Evolutionary conservation across 2,329 filamentous ascomycete genomes (phyloP).

Genomic region (Sphaerulina musiva): DNA sequence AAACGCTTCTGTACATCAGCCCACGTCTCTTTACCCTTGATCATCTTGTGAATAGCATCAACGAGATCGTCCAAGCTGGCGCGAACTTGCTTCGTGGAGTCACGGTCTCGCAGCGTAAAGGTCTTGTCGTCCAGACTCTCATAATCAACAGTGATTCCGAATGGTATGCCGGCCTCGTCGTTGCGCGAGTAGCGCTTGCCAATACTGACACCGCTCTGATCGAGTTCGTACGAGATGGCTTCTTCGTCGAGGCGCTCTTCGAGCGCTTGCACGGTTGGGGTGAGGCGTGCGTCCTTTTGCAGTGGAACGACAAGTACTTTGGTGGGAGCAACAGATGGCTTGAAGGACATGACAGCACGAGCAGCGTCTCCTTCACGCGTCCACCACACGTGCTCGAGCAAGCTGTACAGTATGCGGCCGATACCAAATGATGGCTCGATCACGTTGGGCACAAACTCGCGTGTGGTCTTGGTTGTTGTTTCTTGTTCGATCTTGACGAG

Average conservation of each 20-base stretch:
- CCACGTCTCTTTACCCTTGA: conserved; percentile 59
- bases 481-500: conserved; percentile 77
- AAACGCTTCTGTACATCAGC: conserved; percentile 68
- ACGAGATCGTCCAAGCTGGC: conserved; percentile 74
- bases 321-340: conserved; percentile 75
- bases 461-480: conserved; percentile 71
- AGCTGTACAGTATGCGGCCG: conserved; percentile 82
- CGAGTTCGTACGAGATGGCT: conserved; percentile 76
- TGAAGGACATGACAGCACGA: conserved; percentile 71
- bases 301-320: conserved; percentile 91
- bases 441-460: conserved; percentile 83
- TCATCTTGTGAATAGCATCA: conserved; percentile 60
- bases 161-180: conserved; percentile 89
- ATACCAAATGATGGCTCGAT: conserved; percentile 96
- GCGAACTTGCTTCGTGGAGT: conserved; percentile 85
- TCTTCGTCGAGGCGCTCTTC: conserved; percentile 68
- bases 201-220: conserved; percentile 85
- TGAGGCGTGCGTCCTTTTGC: conserved; percentile 73
- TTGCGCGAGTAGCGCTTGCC: conserved; percentile 93
- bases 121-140: conserved; percentile 83
- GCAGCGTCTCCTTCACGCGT: conserved; percentile 76
- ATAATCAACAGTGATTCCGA: conserved; percentile 93
- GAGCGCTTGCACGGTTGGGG: conserved; percentile 65
- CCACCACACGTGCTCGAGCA: conserved; percentile 97
- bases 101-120: conserved; percentile 82